Evolutionary conservation across 768 basidiomycete species (phyloP).

Genomic region (Panellus pusillus): DNA sequence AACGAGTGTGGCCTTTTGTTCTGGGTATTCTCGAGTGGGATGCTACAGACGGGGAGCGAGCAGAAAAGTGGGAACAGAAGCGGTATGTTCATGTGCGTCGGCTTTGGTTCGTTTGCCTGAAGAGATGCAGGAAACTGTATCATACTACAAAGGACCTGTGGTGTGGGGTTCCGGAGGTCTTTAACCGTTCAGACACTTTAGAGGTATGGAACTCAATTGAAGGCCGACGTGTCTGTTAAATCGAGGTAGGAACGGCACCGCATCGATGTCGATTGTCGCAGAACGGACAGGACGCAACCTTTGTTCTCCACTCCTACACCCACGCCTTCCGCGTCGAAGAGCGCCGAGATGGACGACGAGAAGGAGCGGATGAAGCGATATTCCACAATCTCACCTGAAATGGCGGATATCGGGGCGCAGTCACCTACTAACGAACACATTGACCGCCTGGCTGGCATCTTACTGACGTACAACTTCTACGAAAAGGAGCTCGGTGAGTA

Average conservation of each 20-base stretch:
- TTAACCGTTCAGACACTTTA: conserved; percentile 73
- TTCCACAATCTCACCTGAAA: conserved; percentile 74
- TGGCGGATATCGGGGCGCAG: conserved; percentile 79
- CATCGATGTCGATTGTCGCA: conserved; percentile 94
- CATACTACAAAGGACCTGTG: conserved; percentile 73
- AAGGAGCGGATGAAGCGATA: conserved; percentile 55
- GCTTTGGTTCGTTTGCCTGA: background rate
- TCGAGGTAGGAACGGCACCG: conserved; percentile 74
- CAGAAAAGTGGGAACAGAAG: conserved; percentile 60
- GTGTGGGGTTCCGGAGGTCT: conserved; percentile 81
- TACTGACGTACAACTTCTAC: conserved; percentile 90
- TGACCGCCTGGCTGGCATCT: conserved; percentile 79
- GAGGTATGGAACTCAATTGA: conserved; percentile 52
- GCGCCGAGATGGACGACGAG: conserved; percentile 45
- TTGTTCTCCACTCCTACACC: conserved; percentile 62
- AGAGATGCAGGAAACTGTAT: conserved; percentile 58
- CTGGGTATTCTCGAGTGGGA: conserved; percentile 86
- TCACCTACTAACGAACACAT: conserved; percentile 91
- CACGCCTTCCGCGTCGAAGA: conserved; percentile 28
- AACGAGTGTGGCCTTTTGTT: conserved; percentile 88
- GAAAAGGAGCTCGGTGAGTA: conserved; percentile 82
- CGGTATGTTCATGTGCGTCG: conserved; percentile 38
- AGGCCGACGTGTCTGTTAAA: too few relatives aligned
- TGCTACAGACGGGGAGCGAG: conserved; percentile 59
- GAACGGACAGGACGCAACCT: conserved; percentile 93